These are phyloP conservation scores for Sporodiniella umbellata DNA, from an alignment of 371 early-diverging fungal species.

Conservation along the genomic window DNA sequence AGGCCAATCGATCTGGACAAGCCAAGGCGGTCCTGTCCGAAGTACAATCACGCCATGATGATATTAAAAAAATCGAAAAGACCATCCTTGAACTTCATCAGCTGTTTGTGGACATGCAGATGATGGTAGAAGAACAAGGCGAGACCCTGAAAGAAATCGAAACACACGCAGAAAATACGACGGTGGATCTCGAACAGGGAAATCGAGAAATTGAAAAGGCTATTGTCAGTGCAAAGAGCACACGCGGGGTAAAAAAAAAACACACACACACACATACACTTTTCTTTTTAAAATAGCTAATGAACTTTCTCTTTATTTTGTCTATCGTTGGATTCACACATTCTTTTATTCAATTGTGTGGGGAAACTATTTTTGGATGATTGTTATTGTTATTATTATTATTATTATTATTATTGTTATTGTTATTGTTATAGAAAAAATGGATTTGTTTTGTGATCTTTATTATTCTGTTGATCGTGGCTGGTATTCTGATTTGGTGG, in stretches of 20 bases:
- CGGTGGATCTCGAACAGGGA: conserved; percentile 65
- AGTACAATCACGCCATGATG: conserved; percentile 83
- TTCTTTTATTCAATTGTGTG: no score
- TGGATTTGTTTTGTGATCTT: conserved; percentile 55
- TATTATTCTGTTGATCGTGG: conserved; percentile 42
- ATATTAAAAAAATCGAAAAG: conserved; percentile 84
- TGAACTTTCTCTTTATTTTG: no score
- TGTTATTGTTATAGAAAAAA: conserved; percentile 41
- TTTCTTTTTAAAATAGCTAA: neutral
- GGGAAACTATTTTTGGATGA: no score
- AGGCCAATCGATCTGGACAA: conserved; percentile 69
- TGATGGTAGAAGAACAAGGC: conserved; percentile 78
- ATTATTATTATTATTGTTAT: neutral
- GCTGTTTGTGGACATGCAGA: conserved; percentile 86
- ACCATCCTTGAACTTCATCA: conserved; percentile 84
- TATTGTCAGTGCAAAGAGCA: conserved; percentile 62
- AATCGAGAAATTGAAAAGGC: conserved; percentile 65
- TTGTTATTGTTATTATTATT: no score
- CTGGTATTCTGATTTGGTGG: conserved; percentile 48
- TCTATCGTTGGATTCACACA: no score
- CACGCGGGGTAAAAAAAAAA: conserved; percentile 54
- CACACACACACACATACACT: neutral
- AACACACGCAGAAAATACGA: conserved; percentile 58
- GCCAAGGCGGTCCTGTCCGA: conserved; percentile 75
- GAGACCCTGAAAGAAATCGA: conserved; percentile 72